Base-by-base conservation (phyloP, 2,329 filamentous ascomycete species). In the Alternaria arborescens region DNA sequence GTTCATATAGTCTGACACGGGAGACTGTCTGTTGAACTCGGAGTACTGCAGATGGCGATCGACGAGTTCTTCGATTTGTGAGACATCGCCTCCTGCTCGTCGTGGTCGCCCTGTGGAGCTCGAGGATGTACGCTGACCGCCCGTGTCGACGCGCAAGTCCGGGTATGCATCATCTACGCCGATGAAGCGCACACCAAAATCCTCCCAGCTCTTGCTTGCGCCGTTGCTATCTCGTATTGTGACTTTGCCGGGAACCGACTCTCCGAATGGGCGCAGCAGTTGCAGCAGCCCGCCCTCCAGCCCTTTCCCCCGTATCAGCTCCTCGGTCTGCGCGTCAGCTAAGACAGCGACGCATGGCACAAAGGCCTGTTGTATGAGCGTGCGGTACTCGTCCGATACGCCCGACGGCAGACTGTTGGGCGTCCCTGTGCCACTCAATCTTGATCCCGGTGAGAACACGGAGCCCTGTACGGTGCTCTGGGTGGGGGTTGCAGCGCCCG, bases 221-320 rank as follows among this genome's bases (percentile, higher is more conserved):
- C 95, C 94, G 68, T 92, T 89, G 74, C 94, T 97, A 79, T 99
- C 95, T 70, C 95, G 85, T 56, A 98, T 90, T 4, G 91, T 91
- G 52, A 99, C 90, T 73, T 95, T 97, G 30, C 95, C 95, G 51
- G 90, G 87, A 0, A 98, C 86, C 16, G 85, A 87, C 79, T 99
- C 95, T 30, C 95, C 95, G 81, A 97, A 99, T 0, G 95, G 94
- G 52, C 94, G 85, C 57, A 99, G 81, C 24, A 99, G 82, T 77
- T 97, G 91, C 83, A 93, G 89, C 50, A 99, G 84, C 0, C 94
- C 94, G 44, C 88, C 86, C 40, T 87, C 83, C 67, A 98, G 92
- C 0, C 96, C 96, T 80, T 99, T 99, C 65, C 91, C 89, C 60
- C 84, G 85, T 55, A 93, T 85, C 60, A 99, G 80, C 58, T 89